These are phyloP conservation scores for Rhizophagus clarus DNA, from an alignment of 192 early-diverging fungal species.

Conservation along the genomic window DNA sequence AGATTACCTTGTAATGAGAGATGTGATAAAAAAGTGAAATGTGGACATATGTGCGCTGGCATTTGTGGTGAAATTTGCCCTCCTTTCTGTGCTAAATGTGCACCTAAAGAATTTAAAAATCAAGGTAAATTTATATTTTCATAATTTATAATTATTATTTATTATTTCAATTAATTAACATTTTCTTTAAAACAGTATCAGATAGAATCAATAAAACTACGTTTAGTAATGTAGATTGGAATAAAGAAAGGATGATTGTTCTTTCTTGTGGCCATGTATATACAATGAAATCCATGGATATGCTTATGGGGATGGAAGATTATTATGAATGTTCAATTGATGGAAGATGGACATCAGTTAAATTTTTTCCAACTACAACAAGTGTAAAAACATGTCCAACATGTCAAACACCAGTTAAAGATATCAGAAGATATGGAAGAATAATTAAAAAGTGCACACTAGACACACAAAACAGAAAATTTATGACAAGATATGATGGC, in stretches of 20 bases:
- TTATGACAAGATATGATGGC: background rate
- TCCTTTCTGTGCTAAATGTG: conserved; percentile 32
- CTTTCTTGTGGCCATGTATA: conserved; percentile 54
- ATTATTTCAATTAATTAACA: too few relatives aligned
- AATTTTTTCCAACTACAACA: background rate
- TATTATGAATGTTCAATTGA: conserved; percentile 38
- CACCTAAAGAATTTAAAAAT: conserved; percentile 33
- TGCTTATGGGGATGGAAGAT: conserved; percentile 41
- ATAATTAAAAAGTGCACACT: conserved; percentile 18
- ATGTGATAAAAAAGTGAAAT: conserved; percentile 46
- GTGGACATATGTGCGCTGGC: conserved; percentile 53
- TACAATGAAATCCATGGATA: conserved; percentile 56
- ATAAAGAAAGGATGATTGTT: conserved; percentile 48
- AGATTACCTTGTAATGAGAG: conserved; percentile 58
- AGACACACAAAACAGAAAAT: conserved; percentile 26
- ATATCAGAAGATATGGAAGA: conserved; percentile 27
- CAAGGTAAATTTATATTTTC: background rate
- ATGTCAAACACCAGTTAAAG: background rate
- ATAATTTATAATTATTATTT: too few relatives aligned
- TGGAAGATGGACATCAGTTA: background rate
- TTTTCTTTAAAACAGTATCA: too few relatives aligned
- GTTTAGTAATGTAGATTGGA: conserved; percentile 35
- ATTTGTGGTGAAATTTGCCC: conserved; percentile 54
- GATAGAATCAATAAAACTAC: too few relatives aligned
- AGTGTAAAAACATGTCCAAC: conserved; percentile 6